phyloP scores from a whole-genome alignment of 139 green algal species.

The Tetradesmus lagerheimii region DNA sequence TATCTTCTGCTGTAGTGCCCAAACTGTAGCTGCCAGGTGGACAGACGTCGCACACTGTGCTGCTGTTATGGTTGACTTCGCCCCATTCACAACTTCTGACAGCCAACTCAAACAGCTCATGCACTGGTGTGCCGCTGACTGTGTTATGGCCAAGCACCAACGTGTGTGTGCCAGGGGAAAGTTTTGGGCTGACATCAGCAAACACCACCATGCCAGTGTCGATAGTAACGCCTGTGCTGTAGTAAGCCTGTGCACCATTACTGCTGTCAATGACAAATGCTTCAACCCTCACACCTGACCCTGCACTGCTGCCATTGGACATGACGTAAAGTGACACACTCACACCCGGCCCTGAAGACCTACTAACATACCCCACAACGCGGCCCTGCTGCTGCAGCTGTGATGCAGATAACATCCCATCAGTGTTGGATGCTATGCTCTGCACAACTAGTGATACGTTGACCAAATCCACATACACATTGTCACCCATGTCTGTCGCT shows the following conservation, averaged over 20 bases:
- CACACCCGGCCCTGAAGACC: neutral
- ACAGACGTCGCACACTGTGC: neutral
- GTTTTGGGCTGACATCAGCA: neutral
- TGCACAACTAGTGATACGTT: neutral
- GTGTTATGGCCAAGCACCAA: neutral
- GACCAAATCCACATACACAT: slow-evolving; percentile 18
- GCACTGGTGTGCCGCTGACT: neutral
- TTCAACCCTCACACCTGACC: neutral
- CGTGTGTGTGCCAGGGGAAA: neutral
- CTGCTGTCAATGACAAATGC: neutral
- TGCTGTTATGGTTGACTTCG: neutral
- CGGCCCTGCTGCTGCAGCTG: neutral
- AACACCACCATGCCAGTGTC: neutral
- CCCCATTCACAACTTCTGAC: neutral
- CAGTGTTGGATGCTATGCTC: neutral
- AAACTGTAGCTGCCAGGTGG: neutral
- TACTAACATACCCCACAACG: slow-evolving; percentile 8
- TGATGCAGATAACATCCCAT: neutral
- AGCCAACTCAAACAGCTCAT: neutral
- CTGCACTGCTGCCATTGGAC: neutral
- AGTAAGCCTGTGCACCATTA: neutral
- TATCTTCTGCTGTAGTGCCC: neutral
- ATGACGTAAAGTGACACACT: neutral
- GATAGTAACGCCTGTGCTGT: neutral
- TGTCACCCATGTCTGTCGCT: neutral